These are phyloP conservation scores for Solanum gandarillasii DNA, from an alignment of 257 asterid genomes.

Conservation along the genomic window DNA sequence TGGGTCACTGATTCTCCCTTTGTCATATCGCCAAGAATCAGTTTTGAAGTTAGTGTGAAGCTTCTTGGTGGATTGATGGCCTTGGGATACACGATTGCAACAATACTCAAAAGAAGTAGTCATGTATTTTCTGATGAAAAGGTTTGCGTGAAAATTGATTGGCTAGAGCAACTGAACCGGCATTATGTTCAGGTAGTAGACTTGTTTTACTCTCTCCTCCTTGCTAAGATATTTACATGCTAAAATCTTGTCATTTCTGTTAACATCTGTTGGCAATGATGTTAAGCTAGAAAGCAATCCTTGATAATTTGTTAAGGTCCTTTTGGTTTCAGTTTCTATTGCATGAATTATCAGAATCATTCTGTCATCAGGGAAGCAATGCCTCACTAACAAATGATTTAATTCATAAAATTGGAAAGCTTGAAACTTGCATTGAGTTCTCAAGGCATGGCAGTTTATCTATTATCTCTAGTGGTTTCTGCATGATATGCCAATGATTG, in stretches of 20 bases:
- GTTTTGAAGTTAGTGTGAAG: constrained; percentile 94
- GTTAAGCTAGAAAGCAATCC: not conserved
- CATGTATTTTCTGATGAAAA: constrained; percentile 70
- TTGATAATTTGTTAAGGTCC: not conserved
- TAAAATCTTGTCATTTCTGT: not conserved
- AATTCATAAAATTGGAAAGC: not conserved
- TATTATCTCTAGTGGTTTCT: not conserved
- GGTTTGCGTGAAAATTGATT: constrained; percentile 86
- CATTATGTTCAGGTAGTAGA: constrained; percentile 73
- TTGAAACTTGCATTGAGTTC: not conserved
- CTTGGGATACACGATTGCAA: constrained; percentile 93
- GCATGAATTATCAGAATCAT: not conserved
- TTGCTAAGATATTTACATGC: not conserved
- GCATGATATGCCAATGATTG: not conserved
- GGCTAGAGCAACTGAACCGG: constrained; percentile 92
- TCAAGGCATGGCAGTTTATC: not conserved
- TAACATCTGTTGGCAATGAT: not conserved
- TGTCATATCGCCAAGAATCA: constrained; percentile 97
- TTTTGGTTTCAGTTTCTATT: not conserved
- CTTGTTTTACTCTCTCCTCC: not conserved
- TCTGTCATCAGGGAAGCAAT: not conserved
- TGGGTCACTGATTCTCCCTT: constrained; percentile 96
- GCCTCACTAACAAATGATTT: not conserved
- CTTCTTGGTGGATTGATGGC: constrained; percentile 99
- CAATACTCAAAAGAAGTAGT: constrained; percentile 93